Evolutionary conservation across 495 filamentous ascomycete genomes (phyloP), one percentile per base, ranked within the genome.

Genomic region (Lophiotrema nucula): DNA sequence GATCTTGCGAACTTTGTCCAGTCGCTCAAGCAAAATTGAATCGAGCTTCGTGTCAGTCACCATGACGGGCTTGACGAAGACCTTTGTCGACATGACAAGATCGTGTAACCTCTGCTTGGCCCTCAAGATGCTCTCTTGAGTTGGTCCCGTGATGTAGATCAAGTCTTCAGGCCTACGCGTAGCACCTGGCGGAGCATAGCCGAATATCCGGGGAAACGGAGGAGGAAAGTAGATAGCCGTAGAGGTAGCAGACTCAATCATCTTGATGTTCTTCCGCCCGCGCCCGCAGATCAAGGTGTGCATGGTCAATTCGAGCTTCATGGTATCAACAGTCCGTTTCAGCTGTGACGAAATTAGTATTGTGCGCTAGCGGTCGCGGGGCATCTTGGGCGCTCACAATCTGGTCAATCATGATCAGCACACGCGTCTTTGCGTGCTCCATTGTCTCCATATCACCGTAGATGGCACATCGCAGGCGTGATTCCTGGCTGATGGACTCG

Each of bases 221-320:
- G 92, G 90, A 18, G 93, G 93, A 67, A 98, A 96, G 73, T 97
- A 98, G 59, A 98, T 97, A 33, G 93, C 92, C 13, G 95, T 96
- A 64, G 88, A 88, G 13, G 93, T 96, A 19, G 85, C 81, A 13
- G 93, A 92, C 70, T 98, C 93, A 66, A 98, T 96, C 48, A 90
- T 76, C 77, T 97, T 96, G 73, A 98, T 92, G 67, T 97, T 96
- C 76, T 95, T 93, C 64, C 92, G 82, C 57, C 87, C 89, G 13
- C 92, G 87, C 24, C 93, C 93, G 70, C 92, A 96, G 45, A 96
- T 81, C 56, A 96, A 75, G 33, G 87, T 90, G 70, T 97, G 95
- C 69, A 96, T 78, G 22, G 90, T 89, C 23, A 89, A 74, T 66
- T 97, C 93, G 56, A 97, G 78, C 63, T 86, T 86, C 69, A 89